phyloP scores from a whole-genome alignment of 2,329 filamentous ascomycete genomes.

The Phoma sp. region DNA sequence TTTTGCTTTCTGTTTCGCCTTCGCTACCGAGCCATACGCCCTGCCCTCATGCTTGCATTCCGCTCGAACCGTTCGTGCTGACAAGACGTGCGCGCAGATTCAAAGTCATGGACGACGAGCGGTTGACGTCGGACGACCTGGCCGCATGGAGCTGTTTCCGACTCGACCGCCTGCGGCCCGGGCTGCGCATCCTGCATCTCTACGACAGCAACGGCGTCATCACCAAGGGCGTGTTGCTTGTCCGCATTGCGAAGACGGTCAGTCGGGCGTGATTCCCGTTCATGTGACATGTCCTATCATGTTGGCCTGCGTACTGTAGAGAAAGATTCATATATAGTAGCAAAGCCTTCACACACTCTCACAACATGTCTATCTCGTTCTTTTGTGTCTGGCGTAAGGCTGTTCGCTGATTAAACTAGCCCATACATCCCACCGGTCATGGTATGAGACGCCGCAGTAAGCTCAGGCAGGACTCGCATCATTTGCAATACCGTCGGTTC shows the following conservation, averaged over 20 bases:
- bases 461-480: too few relatives aligned
- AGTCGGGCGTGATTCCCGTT: conserved; percentile 14
- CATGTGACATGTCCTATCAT: background rate
- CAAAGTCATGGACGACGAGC: conserved; percentile 86
- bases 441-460: too few relatives aligned
- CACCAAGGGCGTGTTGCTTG: conserved; percentile 72
- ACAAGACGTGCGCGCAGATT: conserved; percentile 59
- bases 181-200: conserved; percentile 79
- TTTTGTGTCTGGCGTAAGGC: too few relatives aligned
- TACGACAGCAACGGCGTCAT: conserved; percentile 70
- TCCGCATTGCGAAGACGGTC: conserved; percentile 70
- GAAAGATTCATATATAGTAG: too few relatives aligned
- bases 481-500: too few relatives aligned
- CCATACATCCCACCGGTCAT: too few relatives aligned
- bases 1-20: background rate
- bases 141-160: conserved; percentile 89
- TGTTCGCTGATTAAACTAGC: too few relatives aligned
- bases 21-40: background rate
- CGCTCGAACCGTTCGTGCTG: background rate
- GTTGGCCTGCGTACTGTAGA: background rate
- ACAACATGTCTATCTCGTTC: too few relatives aligned
- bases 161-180: conserved; percentile 77
- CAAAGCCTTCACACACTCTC: too few relatives aligned
- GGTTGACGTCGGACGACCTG: conserved; percentile 70
- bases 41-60: too few relatives aligned